Evolutionary conservation across 495 filamentous ascomycete genomes (phyloP), one percentile per base, ranked within the genome.

Genomic region (Trypethelium eluteriae): DNA sequence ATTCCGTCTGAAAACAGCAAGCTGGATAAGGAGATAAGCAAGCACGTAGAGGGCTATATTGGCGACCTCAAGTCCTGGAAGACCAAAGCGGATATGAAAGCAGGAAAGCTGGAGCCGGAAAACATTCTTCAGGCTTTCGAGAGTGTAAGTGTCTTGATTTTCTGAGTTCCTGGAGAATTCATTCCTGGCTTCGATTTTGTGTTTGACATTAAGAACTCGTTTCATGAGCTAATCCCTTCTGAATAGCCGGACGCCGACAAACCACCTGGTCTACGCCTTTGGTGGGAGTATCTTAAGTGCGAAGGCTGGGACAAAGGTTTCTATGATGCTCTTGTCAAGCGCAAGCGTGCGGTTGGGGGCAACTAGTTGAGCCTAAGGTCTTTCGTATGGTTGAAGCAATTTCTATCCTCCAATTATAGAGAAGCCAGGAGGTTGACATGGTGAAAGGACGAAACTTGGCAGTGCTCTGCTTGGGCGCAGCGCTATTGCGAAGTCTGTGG

Each of bases 221-320:
- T 14, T 53, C 10, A 53, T 14, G 25, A 53, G 5, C 49, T 53
- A 18, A 53, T 18, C 5, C 14, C 16, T 5, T 12, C 5, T 36
- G 7, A 9, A 59, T 18, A 73, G 68, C 71, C 72, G 16, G 75
- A 77, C 69, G 69, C 71, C 6, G 73, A 71, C 49, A 68, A 71
- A 18, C 68, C 71, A 32, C 69, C 73, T 0, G 74, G 72, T 5
- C 65, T 78, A 34, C 65, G 74, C 25, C 62, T 78, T 38, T 77
- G 72, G 73, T 77, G 73, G 73, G 76, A 78, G 69, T 78, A 77
- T 64, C 69, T 78, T 39, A 38, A 77, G 69, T 76, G 72, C 64
- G 72, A 69, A n/a, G 57, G 61, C 38, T 78, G 69, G 62, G 70
- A 77, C 35, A 14, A 65, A 39, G 64, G 64, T 0, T 74, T 77